phyloP scores from a whole-genome alignment of 192 early-diverging fungal genomes.

The Backusella morwellensis region DNA sequence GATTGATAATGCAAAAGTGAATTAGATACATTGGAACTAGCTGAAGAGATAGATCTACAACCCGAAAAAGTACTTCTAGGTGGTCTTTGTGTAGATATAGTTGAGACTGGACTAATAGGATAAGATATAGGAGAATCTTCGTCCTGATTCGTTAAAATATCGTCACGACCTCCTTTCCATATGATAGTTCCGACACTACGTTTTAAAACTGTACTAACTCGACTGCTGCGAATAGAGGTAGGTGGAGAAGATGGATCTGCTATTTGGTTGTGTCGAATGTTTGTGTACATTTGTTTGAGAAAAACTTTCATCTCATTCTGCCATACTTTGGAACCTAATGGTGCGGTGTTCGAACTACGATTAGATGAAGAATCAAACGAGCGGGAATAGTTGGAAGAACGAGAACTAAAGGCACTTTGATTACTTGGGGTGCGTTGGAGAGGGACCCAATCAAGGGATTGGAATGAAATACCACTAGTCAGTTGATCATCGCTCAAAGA shows the following conservation, averaged over 20 bases:
- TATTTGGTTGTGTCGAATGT: slow-evolving; percentile 30
- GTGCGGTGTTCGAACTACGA: neutral
- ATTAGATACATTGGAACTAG: neutral
- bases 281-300: slow-evolving; percentile 32
- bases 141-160: no score
- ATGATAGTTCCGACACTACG: slow-evolving; percentile 27
- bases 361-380: neutral
- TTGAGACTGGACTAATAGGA: neutral
- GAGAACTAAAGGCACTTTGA: neutral
- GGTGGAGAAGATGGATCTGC: slow-evolving; percentile 14
- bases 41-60: neutral
- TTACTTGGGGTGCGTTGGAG: slow-evolving; percentile 24
- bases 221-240: neutral
- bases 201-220: slow-evolving; percentile 17
- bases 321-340: slow-evolving; percentile 16
- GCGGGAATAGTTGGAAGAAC: neutral
- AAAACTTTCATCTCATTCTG: slow-evolving; percentile 13
- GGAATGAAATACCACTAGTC: slow-evolving; percentile 15
- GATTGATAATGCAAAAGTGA: neutral
- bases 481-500: neutral
- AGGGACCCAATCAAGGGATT: neutral
- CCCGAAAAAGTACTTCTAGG: neutral
- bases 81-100: neutral
- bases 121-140: neutral
- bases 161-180: slow-evolving; percentile 20